These are phyloP conservation scores for Beauveria rudraprayagi DNA, from an alignment of 2,329 filamentous ascomycete species.

Conservation along the genomic window DNA sequence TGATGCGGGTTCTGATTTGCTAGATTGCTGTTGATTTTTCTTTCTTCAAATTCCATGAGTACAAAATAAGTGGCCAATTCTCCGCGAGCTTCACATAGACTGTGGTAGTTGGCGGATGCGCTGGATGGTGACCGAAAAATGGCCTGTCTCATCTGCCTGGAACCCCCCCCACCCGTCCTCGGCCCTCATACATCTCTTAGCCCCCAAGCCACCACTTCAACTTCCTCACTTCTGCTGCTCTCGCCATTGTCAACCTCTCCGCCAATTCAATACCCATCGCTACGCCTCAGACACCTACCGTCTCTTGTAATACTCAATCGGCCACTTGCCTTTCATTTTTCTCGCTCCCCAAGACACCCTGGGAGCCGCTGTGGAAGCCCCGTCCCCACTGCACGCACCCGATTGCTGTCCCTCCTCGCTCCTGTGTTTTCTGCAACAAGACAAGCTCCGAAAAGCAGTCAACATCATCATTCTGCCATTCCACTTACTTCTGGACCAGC, in stretches of 20 bases:
- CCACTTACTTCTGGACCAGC: neutral
- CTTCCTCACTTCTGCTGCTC: neutral
- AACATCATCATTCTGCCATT: neutral
- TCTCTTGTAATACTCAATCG: slow-evolving; percentile 1
- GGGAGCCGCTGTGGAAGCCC: neutral
- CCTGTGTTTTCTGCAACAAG: neutral
- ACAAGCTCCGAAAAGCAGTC: neutral
- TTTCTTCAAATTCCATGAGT: too few relatives aligned
- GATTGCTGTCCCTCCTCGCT: slow-evolving; percentile 4
- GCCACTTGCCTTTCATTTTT: neutral
- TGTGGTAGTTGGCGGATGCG: too few relatives aligned
- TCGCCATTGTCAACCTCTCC: neutral
- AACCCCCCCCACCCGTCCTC: neutral
- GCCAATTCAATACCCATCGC: neutral
- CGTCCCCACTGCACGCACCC: neutral
- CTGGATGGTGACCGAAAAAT: neutral
- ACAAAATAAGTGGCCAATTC: too few relatives aligned
- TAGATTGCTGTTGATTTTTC: too few relatives aligned
- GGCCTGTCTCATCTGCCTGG: neutral
- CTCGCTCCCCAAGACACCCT: neutral
- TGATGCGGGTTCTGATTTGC: too few relatives aligned
- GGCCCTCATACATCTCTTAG: neutral
- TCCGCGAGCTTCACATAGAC: too few relatives aligned
- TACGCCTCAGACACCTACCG: neutral
- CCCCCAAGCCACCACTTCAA: slow-evolving; percentile 5